phyloP scores from a whole-genome alignment of 257 asterid genomes.

The Gynochthodes officinalis region DNA sequence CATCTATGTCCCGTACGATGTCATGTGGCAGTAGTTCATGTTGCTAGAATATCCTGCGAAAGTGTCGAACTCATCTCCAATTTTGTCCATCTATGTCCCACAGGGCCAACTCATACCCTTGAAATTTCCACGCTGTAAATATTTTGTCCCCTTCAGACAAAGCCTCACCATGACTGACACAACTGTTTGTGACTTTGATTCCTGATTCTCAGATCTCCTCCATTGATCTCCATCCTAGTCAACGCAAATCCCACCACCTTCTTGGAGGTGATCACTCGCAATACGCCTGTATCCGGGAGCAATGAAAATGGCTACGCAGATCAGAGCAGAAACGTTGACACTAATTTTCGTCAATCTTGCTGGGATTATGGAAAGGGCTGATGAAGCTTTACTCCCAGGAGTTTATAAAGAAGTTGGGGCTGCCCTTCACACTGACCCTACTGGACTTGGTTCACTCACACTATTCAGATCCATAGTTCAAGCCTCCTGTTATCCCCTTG shows the following conservation, averaged over 20 bases:
- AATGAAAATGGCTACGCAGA: constrained; percentile 15
- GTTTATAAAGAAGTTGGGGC: constrained; percentile 82
- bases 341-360: constrained; percentile 68
- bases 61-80: too few species aligned
- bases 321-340: constrained; percentile 54
- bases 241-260: neutral
- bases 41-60: too few species aligned
- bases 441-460: constrained; percentile 74
- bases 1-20: too few species aligned
- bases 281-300: neutral
- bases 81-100: too few species aligned
- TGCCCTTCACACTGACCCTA: constrained; percentile 82
- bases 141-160: too few species aligned
- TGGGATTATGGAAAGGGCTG: constrained; percentile 90
- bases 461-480: constrained; percentile 78
- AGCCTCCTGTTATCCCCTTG: constrained; percentile 80
- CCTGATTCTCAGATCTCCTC: neutral
- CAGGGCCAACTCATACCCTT: too few species aligned
- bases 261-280: neutral
- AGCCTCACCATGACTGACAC: too few species aligned
- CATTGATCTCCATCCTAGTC: constrained; percentile 1
- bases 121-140: too few species aligned
- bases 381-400: constrained; percentile 77
- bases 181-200: neutral
- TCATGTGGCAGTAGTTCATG: too few species aligned